Base-by-base conservation (phyloP, 2,329 filamentous ascomycete species). In the Dactylonectria estremocensis region DNA sequence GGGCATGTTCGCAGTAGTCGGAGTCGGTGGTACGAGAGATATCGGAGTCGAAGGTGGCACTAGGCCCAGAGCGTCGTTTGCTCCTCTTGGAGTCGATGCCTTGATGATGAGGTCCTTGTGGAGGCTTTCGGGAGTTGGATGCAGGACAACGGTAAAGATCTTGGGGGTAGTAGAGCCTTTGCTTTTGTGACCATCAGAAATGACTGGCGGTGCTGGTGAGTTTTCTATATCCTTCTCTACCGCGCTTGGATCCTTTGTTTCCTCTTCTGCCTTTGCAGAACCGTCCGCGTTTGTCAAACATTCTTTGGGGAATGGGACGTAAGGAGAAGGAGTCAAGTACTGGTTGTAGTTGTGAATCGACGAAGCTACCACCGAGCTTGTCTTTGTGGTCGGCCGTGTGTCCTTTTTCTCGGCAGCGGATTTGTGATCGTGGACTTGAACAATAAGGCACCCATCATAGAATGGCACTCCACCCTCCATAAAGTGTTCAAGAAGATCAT, bases 371-470 rank as follows among this genome's bases (percentile, higher is more conserved):
- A 88, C 88, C 61, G 91, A 91, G 71, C 86, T 90, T 16, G 89
- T 88, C 20, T 87, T 84, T 1, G 89, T 85, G 7, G 78, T 73
- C 3, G 80, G 28, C 84, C 84, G 58, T 83, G 85, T 64, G 83
- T 88, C 90, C 77, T 94, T 90, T 72, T 87, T 84, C 69, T 87
- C 86, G 53, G 87, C 86, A 48, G 84, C 84, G 0, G 92, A 90
- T 76, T 93, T 93, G 83, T 97, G 93, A 78, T 98, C 94, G 76
- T 97, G 89, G n/a, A 98, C 85, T 80, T 97, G 92, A 40, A 99
- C 95, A 73, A 99, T 98, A 64, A 99, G 87, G 77, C 95, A 97
- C 35, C 93, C 95, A 80, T 98, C 95, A 79, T 98, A 99, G 78
- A 97, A 98, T 10, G 88, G 87, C 14, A 97, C 92, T 20, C 90